A percentile compares a stretch with the other conserved stretches of the same genome.
Conservation (phyloP, 306 rosid genomes). For the Glycyrrhiza uralensis region DNA sequence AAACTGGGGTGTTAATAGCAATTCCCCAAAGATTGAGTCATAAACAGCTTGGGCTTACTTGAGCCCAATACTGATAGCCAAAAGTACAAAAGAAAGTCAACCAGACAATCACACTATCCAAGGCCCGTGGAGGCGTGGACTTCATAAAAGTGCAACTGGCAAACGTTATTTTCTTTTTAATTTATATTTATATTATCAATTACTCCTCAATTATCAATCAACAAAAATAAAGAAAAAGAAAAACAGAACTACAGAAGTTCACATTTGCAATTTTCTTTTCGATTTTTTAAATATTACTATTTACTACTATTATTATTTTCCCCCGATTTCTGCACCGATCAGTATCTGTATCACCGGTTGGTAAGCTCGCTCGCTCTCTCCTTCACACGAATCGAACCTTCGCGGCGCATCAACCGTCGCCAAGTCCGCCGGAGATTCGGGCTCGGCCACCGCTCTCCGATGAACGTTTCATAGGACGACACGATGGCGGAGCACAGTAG, state of each 20-base stretch:
- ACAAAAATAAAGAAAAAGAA: not conserved
- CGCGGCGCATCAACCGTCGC: not conserved
- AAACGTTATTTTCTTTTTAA: not conserved
- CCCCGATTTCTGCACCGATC: constrained; percentile 22
- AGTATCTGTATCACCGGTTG: too few species aligned
- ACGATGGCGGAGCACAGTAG: constrained; percentile 45
- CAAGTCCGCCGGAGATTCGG: constrained; percentile 30
- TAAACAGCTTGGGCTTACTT: too few species aligned
- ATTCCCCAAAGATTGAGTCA: too few species aligned
- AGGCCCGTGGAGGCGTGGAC: not conserved
- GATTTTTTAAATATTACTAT: not conserved
- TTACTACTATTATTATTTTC: not conserved
- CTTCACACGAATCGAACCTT: not conserved
- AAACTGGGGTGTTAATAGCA: too few species aligned
- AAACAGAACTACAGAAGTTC: not conserved
- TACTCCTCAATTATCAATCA: not conserved
- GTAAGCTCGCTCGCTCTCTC: not conserved
- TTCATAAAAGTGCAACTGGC: not conserved
- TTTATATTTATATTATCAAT: too few species aligned
- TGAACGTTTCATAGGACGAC: constrained; percentile 32
- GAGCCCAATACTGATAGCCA: too few species aligned
- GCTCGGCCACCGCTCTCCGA: constrained; percentile 34
- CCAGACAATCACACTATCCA: not conserved
- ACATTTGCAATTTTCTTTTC: not conserved
- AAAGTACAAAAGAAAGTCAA: too few species aligned